These are phyloP conservation scores for Fusarium vanettenii DNA, from an alignment of 2,329 filamentous ascomycete genomes.

Conservation along the genomic window DNA sequence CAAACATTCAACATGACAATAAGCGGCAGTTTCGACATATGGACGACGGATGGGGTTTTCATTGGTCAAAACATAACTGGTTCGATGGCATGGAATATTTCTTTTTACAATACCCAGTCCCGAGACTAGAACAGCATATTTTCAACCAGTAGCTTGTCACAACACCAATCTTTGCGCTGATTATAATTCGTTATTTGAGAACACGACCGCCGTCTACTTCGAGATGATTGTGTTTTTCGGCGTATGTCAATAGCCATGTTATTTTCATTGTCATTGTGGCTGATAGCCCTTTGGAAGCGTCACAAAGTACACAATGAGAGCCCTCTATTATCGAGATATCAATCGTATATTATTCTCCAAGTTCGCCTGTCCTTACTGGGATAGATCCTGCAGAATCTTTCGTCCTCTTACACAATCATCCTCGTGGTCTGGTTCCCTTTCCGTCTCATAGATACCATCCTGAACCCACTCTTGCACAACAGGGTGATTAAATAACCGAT, in stretches of 20 bases:
- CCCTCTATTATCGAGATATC: background rate
- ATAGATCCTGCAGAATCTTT: conserved; percentile 47
- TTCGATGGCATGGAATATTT: background rate
- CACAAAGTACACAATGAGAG: background rate
- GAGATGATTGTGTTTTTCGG: accelerated
- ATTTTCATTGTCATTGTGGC: too few relatives aligned
- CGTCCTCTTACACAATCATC: conserved; percentile 50
- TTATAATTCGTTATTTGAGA: background rate
- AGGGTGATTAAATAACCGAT: conserved; percentile 49
- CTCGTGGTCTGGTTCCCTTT: conserved; percentile 52
- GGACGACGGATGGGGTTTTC: background rate
- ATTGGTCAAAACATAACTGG: background rate
- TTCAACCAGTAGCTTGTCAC: background rate
- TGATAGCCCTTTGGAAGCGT: too few relatives aligned
- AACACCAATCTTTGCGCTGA: background rate
- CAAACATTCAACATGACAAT: background rate
- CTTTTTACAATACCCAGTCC: background rate
- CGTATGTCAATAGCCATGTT: too few relatives aligned
- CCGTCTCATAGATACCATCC: conserved; percentile 51
- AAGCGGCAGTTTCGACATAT: background rate
- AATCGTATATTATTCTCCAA: background rate
- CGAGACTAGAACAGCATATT: background rate
- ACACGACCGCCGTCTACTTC: too few relatives aligned
- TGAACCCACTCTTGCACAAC: conserved; percentile 53
- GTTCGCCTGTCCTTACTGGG: background rate